phyloP scores from a whole-genome alignment of 2,329 filamentous ascomycete genomes.

The Cladophialophora carrionii region DNA sequence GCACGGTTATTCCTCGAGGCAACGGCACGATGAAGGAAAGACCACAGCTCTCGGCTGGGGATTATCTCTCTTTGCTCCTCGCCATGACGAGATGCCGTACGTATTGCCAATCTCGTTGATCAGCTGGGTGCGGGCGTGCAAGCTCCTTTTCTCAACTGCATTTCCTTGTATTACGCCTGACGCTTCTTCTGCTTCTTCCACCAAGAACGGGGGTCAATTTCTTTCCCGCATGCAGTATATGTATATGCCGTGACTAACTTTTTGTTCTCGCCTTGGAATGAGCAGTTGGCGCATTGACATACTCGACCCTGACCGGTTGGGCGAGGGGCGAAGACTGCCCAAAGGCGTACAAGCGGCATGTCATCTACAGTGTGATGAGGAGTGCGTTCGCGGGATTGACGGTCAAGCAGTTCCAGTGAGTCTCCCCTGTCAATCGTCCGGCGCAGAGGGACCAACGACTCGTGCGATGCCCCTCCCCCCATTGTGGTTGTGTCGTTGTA shows the following conservation, averaged over 20 bases:
- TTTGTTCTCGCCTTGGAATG: neutral
- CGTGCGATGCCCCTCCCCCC: neutral
- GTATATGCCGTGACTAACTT: neutral
- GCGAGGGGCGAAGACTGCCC: slow-evolving; percentile 21
- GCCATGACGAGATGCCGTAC: slow-evolving; percentile 2
- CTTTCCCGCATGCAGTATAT: neutral
- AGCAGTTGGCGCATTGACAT: slow-evolving; percentile 19
- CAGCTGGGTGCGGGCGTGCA: too few species aligned
- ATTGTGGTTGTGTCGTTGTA: too few species aligned
- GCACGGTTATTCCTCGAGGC: neutral
- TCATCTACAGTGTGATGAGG: slow-evolving; percentile 21
- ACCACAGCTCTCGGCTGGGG: slow-evolving; percentile 5
- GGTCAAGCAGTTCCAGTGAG: slow-evolving; percentile 22
- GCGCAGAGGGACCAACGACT: neutral
- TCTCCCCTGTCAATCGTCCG: neutral
- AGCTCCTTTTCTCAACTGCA: neutral
- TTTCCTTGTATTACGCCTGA: neutral
- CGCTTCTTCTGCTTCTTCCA: neutral
- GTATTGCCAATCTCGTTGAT: neutral
- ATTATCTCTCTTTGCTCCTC: slow-evolving; percentile 10
- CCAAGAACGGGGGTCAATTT: neutral
- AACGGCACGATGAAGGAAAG: slow-evolving; percentile 13
- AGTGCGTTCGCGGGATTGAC: slow-evolving; percentile 8
- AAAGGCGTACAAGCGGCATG: slow-evolving; percentile 21
- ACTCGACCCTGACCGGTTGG: slow-evolving; percentile 24